Conservation (phyloP, 1,139 yeast genomes). For the Geotrichum klebahnii region DNA sequence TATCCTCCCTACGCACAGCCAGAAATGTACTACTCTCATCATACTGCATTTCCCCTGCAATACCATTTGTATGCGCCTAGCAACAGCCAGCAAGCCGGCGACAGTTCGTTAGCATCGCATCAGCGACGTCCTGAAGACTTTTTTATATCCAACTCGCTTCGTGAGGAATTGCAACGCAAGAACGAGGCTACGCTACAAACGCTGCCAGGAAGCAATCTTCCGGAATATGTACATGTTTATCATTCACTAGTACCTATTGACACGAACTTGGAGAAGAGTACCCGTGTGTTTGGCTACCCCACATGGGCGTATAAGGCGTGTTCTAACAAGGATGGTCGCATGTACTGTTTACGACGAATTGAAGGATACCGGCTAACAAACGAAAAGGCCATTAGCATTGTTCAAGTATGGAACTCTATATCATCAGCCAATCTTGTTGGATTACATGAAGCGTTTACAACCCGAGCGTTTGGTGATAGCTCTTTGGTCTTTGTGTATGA, state of each 20-base stretch:
- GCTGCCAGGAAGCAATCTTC: constrained; percentile 58
- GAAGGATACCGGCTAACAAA: constrained; percentile 59
- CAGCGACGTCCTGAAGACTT: constrained; percentile 66
- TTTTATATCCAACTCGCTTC: constrained; percentile 66
- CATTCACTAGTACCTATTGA: constrained; percentile 87
- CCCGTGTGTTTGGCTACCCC: constrained; percentile 56
- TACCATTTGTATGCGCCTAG: constrained; percentile 86
- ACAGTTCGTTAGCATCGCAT: constrained; percentile 49
- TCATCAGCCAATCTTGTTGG: constrained; percentile 55
- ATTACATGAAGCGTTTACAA: constrained; percentile 78
- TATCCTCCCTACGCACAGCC: constrained; percentile 10
- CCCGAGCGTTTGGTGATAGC: constrained; percentile 77
- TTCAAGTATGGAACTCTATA: constrained; percentile 49
- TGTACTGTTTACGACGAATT: constrained; percentile 71
- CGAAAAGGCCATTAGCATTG: constrained; percentile 51
- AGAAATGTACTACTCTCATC: constrained; percentile 16
- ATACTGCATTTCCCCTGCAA: constrained; percentile 58
- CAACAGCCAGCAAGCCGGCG: constrained; percentile 56
- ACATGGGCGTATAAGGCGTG: constrained; percentile 73
- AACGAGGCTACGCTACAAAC: constrained; percentile 80
- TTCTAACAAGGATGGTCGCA: constrained; percentile 71
- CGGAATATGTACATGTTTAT: constrained; percentile 74
- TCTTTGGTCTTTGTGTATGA: constrained; percentile 59
- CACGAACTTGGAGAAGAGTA: constrained; percentile 49
- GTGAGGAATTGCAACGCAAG: constrained; percentile 67